These are phyloP conservation scores for Coniferiporia sulphurascens DNA, from an alignment of 1,284 basidiomycete genomes.

Conservation along the genomic window DNA sequence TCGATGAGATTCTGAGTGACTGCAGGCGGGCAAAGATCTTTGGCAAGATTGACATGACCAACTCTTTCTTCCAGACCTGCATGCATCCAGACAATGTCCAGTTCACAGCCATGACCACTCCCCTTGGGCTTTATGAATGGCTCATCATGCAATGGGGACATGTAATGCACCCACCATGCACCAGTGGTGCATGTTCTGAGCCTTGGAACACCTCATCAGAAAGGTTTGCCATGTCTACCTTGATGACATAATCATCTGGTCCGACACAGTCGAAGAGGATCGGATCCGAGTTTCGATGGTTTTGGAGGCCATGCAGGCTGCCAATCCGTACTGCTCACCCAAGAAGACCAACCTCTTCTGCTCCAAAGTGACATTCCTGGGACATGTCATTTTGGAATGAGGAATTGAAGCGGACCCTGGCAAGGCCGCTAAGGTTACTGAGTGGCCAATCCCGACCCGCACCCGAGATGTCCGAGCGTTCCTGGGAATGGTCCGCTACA, in stretches of 20 bases:
- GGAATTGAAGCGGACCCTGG: constrained; percentile 31
- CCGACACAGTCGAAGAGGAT: constrained; percentile 33
- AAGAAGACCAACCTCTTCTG: constrained; percentile 32
- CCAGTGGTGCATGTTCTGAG: constrained; percentile 30
- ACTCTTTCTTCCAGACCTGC: too few species aligned
- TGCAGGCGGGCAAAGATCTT: too few species aligned
- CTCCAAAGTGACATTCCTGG: constrained; percentile 29
- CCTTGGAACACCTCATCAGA: constrained; percentile 30
- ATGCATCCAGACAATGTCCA: too few species aligned
- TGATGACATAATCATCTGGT: constrained; percentile 43
- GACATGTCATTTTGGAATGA: constrained; percentile 29
- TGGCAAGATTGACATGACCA: too few species aligned
- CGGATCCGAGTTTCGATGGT: constrained; percentile 26
- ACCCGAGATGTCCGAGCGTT: constrained; percentile 29
- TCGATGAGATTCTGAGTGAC: too few species aligned
- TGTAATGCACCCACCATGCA: too few species aligned
- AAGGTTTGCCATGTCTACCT: constrained; percentile 38
- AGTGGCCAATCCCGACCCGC: constrained; percentile 33
- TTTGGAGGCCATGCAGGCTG: constrained; percentile 23
- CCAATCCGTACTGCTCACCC: constrained; percentile 25
- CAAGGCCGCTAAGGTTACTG: constrained; percentile 30
- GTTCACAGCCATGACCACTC: too few species aligned
- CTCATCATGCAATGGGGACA: too few species aligned
- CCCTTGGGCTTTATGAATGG: too few species aligned
- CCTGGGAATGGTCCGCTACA: constrained; percentile 34